phyloP scores from a whole-genome alignment of 164 flowering plant genomes.

The Vitis amurensis region DNA sequence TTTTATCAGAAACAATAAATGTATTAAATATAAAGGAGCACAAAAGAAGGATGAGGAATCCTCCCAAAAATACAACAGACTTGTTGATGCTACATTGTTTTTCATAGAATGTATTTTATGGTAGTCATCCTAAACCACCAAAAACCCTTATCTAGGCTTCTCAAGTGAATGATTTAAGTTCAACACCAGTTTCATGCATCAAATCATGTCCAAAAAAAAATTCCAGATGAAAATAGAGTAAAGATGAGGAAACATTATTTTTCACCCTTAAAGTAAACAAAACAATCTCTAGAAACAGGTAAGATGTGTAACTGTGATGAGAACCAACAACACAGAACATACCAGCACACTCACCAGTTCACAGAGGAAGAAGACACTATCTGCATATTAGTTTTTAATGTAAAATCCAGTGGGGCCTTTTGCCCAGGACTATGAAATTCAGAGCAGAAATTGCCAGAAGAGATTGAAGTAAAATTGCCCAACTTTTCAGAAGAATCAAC shows the following conservation, averaged over 20 bases:
- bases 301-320: neutral
- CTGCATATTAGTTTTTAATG: conserved; percentile 74
- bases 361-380: conserved; percentile 70
- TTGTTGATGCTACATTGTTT: too few relatives aligned
- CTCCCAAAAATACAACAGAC: too few relatives aligned
- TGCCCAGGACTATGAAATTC: conserved; percentile 52
- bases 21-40: too few relatives aligned
- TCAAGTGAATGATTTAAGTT: neutral
- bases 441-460: conserved; percentile 31
- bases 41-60: too few relatives aligned
- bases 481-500: conserved; percentile 33
- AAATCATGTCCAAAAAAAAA: neutral
- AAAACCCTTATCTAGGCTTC: neutral
- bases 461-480: conserved; percentile 23
- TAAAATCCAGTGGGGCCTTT: conserved; percentile 77
- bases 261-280: neutral
- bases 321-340: neutral
- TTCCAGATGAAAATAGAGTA: neutral
- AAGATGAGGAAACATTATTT: neutral
- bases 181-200: neutral
- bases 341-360: conserved; percentile 54
- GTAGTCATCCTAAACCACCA: neutral
- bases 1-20: too few relatives aligned
- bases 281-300: too few relatives aligned
- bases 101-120: too few relatives aligned